phyloP scores from a whole-genome alignment of 179 eudicot genomes.

The Silene coronaria region DNA sequence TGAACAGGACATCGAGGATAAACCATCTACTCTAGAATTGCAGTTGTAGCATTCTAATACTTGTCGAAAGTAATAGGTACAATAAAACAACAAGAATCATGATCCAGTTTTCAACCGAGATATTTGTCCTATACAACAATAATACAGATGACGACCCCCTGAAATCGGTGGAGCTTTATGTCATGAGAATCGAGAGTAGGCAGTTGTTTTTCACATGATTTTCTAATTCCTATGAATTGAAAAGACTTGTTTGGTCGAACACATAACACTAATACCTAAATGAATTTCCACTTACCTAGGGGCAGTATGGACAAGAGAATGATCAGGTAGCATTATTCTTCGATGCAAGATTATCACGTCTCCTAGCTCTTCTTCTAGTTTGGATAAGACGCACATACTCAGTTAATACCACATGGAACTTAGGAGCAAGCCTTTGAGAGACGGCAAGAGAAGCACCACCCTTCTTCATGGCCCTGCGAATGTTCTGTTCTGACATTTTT shows the following conservation, averaged over 20 bases:
- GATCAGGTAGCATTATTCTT: background rate
- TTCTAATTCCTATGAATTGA: background rate
- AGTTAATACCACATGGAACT: constrained; percentile 49
- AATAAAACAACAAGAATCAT: background rate
- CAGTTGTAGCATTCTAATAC: background rate
- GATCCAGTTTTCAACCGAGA: background rate
- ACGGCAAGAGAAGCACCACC: constrained; percentile 44
- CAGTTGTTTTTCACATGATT: constrained; percentile 1
- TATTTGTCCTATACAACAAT: constrained; percentile 4
- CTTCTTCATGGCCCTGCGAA: constrained; percentile 43
- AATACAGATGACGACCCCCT: background rate
- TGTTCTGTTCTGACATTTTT: constrained; percentile 31
- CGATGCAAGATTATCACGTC: constrained; percentile 12
- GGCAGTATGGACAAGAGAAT: background rate
- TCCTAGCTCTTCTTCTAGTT: constrained; percentile 40
- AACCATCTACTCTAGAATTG: background rate
- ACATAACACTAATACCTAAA: background rate
- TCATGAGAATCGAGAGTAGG: background rate
- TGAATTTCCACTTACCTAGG: background rate
- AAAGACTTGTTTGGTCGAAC: background rate
- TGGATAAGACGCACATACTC: constrained; percentile 57
- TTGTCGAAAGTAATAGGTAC: background rate
- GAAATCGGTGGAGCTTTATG: background rate
- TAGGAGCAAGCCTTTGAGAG: constrained; percentile 41
- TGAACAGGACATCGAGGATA: background rate